Base-by-base conservation (phyloP, 768 basidiomycete genomes). In the Hygrocybe punicea region DNA sequence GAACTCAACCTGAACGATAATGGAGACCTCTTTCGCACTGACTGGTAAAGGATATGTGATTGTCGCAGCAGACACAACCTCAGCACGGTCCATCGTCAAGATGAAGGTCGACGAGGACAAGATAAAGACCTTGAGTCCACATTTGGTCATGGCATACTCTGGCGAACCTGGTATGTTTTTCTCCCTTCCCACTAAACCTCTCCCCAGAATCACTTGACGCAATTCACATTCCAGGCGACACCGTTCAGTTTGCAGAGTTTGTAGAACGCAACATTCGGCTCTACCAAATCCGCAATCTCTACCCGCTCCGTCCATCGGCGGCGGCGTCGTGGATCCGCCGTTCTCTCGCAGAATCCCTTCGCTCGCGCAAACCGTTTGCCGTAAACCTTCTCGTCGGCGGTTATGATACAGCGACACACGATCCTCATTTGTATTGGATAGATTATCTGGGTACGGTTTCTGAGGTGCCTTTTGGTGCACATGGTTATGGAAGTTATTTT, bases 41-140 rank as follows among this genome's bases (percentile, higher is more conserved):
- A 90, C 84, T 39, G 95, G 95, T 50, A 96, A 97, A 70, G 95
- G 86, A 66, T 99, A 93, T 74, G 88, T 93, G 55, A 83, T 99
- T 60, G 76, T 99, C 64, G 93, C 95, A 2, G 86, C 94, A 9
- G 96, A 98, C 73, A 93, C 88, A 7, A 91, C 86, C 13, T 85
- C 93, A 7, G 85, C 88, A 3, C 82, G 92, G 63, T 97, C 93
- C 33, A 92, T 99, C 73, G 87, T 98, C 69, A 96, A 94, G 76
- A 97, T 98, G 93, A 97, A 98, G 78, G 70, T 81, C 36, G 93
- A 97, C 73, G 91, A 92, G 76, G 95, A 98, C 80, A 98, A 98
- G 78, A 92, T 96, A 79, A 93, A 94, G 73, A 80, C 82, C 21
- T 81, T 99, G 42, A 87, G 91, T 60, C 86, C 93, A 23, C 92